Evolutionary conservation across 2,329 filamentous ascomycete genomes (phyloP).

Genomic region (Tolypocladium album): DNA sequence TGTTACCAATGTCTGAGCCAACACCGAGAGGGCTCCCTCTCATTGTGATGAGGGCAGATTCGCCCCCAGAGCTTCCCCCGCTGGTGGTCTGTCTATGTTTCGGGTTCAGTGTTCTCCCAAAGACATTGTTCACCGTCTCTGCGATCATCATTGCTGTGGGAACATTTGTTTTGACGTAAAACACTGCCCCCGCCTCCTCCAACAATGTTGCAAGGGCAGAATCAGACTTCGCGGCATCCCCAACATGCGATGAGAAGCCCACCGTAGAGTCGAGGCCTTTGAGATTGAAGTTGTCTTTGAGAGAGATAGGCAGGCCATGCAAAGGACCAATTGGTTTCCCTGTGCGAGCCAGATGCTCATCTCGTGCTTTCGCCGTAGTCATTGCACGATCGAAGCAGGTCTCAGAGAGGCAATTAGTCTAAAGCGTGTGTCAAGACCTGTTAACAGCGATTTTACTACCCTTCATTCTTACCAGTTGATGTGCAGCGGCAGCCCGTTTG

Average conservation of each 20-base stretch:
- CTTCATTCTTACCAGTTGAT: constrained; percentile 39
- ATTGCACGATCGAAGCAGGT: constrained; percentile 45
- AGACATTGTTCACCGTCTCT: constrained; percentile 55
- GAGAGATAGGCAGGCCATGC: constrained; percentile 52
- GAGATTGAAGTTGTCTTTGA: constrained; percentile 64
- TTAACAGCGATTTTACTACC: no score
- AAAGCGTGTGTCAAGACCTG: constrained; percentile 16
- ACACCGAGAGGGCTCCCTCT: constrained; percentile 49
- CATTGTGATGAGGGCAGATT: constrained; percentile 51
- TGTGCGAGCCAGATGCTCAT: constrained; percentile 36
- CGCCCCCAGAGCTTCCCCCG: constrained; percentile 58
- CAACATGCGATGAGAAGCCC: constrained; percentile 52
- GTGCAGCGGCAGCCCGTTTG: constrained; percentile 42
- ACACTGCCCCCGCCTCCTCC: constrained; percentile 36
- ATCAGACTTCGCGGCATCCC: constrained; percentile 39
- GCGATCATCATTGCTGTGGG: constrained; percentile 60
- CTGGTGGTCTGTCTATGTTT: constrained; percentile 46
- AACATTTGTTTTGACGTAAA: constrained; percentile 47
- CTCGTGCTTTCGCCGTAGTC: constrained; percentile 32
- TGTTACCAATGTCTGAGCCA: constrained; percentile 47
- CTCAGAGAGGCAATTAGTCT: constrained; percentile 41
- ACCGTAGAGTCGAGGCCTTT: constrained; percentile 48
- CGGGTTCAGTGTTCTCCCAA: constrained; percentile 53
- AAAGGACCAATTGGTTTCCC: constrained; percentile 47
- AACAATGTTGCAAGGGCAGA: constrained; percentile 30